phyloP scores from a whole-genome alignment of 352 stramenopile genomes.

The Phytopythium oedochilum region DNA sequence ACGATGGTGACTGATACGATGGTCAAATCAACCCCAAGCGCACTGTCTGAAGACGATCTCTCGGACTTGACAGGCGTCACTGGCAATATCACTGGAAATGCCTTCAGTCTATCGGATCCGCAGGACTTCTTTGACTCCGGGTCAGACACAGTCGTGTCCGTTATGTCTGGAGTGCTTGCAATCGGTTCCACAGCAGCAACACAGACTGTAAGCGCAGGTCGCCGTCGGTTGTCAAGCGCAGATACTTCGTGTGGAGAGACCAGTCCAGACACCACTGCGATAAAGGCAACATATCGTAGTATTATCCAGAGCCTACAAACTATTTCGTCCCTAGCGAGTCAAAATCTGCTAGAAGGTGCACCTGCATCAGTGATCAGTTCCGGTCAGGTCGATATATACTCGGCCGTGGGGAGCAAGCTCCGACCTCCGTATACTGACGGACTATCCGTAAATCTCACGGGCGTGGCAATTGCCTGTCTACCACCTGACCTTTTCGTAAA shows the following conservation, averaged over 20 bases:
- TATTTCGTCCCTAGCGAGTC: slow-evolving; percentile 42
- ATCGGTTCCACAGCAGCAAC: slow-evolving; percentile 8
- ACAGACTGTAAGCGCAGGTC: not conserved
- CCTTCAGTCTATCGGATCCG: slow-evolving; percentile 32
- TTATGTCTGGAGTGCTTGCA: slow-evolving; percentile 34
- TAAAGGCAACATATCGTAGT: slow-evolving; percentile 19
- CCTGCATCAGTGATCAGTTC: slow-evolving; percentile 21
- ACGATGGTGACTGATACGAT: slow-evolving; percentile 41
- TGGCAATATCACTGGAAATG: slow-evolving; percentile 34
- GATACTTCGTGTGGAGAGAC: slow-evolving; percentile 4
- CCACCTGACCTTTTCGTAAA: slow-evolving; percentile 42
- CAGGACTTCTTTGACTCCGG: slow-evolving; percentile 35
- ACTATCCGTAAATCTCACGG: slow-evolving; percentile 44
- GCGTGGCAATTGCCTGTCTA: slow-evolving; percentile 35
- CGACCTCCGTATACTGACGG: not conserved
- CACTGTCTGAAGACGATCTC: slow-evolving; percentile 27
- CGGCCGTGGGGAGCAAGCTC: slow-evolving; percentile 9
- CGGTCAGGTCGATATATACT: slow-evolving; percentile 24
- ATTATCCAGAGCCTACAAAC: slow-evolving; percentile 46
- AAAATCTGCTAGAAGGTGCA: slow-evolving; percentile 40
- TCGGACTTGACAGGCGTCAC: slow-evolving; percentile 33
- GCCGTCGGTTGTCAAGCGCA: slow-evolving; percentile 9
- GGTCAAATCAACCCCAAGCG: slow-evolving; percentile 25
- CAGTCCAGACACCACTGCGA: slow-evolving; percentile 14
- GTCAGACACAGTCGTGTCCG: slow-evolving; percentile 31